phyloP scores from a whole-genome alignment of 139 green algal species.

The Micractinium sp. region DNA sequence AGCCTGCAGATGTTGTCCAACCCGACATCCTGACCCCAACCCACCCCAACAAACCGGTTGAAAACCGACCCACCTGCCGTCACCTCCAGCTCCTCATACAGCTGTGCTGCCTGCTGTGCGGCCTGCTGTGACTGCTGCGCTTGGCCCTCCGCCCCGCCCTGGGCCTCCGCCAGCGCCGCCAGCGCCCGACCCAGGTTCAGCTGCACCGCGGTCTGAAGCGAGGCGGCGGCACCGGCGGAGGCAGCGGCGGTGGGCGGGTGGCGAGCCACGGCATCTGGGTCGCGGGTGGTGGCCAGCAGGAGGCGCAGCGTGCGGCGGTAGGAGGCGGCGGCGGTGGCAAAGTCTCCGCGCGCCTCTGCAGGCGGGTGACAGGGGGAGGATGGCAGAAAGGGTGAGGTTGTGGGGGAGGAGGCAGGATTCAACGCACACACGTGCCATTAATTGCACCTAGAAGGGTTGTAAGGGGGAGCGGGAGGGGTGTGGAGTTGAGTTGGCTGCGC shows the following conservation, averaged over 20 bases:
- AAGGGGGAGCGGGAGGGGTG: not conserved
- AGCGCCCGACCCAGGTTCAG: conserved; percentile 54
- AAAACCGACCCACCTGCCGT: not conserved
- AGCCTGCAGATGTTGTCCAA: too few relatives aligned
- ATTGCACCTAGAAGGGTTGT: too few relatives aligned
- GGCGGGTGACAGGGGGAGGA: not conserved
- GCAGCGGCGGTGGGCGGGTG: not conserved
- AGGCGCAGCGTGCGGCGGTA: conserved; percentile 44
- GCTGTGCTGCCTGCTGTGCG: conserved; percentile 11
- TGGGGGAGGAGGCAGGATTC: not conserved
- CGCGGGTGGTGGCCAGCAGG: conserved; percentile 12
- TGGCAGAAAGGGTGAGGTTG: not conserved
- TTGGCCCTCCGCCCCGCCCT: not conserved
- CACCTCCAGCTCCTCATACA: conserved; percentile 35
- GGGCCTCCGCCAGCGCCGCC: not conserved
- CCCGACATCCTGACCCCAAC: not conserved
- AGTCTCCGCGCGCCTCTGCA: conserved; percentile 59
- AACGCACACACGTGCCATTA: too few relatives aligned
- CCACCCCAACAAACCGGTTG: too few relatives aligned
- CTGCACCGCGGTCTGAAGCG: conserved; percentile 23
- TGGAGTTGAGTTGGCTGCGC: too few relatives aligned
- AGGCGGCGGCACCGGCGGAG: not conserved
- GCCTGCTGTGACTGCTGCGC: too few relatives aligned
- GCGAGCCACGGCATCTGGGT: not conserved
- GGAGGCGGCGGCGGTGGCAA: conserved; percentile 15